Evolutionary conservation across 129 eudicot genomes (phyloP), one percentile per base, ranked within the genome.

Genomic region (Arctium lappa): DNA sequence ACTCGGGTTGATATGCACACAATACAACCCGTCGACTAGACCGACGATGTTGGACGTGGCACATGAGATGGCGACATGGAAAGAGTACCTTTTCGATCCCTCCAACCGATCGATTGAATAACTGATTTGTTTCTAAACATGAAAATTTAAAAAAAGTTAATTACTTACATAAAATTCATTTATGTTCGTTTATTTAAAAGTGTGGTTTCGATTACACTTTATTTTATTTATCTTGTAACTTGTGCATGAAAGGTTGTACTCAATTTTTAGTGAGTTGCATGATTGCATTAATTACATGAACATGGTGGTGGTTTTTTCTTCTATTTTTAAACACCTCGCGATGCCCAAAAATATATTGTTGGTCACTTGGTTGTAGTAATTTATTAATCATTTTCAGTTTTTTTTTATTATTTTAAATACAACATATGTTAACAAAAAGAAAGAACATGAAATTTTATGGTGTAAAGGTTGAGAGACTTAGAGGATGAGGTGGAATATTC

Each of bases 1-100:
- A 46, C 87, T 94, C 4, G 97, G 98, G 68, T 76, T 94, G 62
- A 88, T 94, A 12, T 94, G 98, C 86, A 92, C 98, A 4, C 97
- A 92, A 38, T 73, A 86, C 50, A 90, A 77, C 80, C 95, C 95
- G 44, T 80, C 92, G 1, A 75, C 86, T 34, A 86, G 98, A 79
- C 98, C 98, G 7, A 92, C 88, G 2, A 94, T 94, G 98, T 56
- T 86, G 76, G 97, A 92, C 77, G 88, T 94, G 5, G 92, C 95
- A 3, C 92, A 90, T 66, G 97, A 92, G 66, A 82, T 94, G 72
- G 88, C 85, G 5, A 80, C 79, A 33, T 80, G 92, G 85, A 94
- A 94, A 85, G 88, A 90, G 30, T 94, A 89, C 71, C 78, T 90
- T 85, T 38, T 75, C 33, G 73, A 80, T 80, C 70, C 85, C 74